Percentiles rank a stretch among this genome's conserved stretches.
These are phyloP conservation scores for Aspergillus sparsus DNA, from an alignment of 495 filamentous ascomycete genomes.

Conservation along the genomic window DNA sequence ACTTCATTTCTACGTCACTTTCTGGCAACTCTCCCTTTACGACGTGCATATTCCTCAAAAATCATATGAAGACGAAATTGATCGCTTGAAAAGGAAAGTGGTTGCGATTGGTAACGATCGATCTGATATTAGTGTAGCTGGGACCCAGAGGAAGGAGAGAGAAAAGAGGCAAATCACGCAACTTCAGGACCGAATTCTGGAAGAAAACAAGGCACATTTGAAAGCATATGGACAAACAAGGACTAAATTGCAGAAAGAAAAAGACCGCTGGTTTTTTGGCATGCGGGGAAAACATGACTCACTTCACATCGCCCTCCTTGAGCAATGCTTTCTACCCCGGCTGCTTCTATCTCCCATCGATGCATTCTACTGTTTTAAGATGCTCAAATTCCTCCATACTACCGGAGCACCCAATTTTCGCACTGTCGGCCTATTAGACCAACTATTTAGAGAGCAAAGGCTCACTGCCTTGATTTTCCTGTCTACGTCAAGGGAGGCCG, in stretches of 20 bases:
- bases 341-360: conserved; percentile 81
- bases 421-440: conserved; percentile 79
- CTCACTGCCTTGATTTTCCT: conserved; percentile 80
- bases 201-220: conserved; percentile 70
- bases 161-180: conserved; percentile 61
- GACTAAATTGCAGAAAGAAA: conserved; percentile 69
- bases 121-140: conserved; percentile 64
- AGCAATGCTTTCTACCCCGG: conserved; percentile 88
- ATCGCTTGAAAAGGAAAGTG: conserved; percentile 60
- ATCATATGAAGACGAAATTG: conserved; percentile 72
- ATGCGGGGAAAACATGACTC: conserved; percentile 62
- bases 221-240: conserved; percentile 62
- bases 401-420: conserved; percentile 82
- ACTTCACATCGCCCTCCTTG: conserved; percentile 73
- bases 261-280: conserved; percentile 73
- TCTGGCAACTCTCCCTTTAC: conserved; percentile 85
- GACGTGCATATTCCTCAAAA: conserved; percentile 74
- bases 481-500: conserved; percentile 85
- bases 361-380: conserved; percentile 79
- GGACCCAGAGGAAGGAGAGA: conserved; percentile 62
- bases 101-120: conserved; percentile 66
- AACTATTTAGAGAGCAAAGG: conserved; percentile 77
- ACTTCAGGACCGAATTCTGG: conserved; percentile 60
- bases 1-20: conserved; percentile 80
- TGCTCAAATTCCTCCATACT: conserved; percentile 83